phyloP scores from a whole-genome alignment of 1,284 basidiomycete genomes.

The Tausonia pullulans region DNA sequence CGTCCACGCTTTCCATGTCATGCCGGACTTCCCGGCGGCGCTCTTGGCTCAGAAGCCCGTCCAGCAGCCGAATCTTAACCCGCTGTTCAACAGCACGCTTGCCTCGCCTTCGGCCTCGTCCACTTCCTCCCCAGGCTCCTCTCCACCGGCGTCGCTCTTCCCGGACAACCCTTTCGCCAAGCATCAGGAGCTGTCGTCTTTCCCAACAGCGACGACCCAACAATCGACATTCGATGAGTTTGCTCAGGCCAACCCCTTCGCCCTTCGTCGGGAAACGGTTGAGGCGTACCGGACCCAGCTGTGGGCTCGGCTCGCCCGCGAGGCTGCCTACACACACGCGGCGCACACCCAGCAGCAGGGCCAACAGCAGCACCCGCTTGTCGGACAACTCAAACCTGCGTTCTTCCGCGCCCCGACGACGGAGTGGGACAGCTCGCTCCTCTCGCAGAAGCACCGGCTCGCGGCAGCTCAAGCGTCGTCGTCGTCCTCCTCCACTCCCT shows the following conservation, averaged over 20 bases:
- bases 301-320: slow-evolving; percentile 64
- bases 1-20: slow-evolving; percentile 56
- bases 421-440: not conserved
- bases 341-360: slow-evolving; percentile 18
- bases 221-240: slow-evolving; percentile 41
- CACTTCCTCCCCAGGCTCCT: too few species aligned
- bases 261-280: slow-evolving; percentile 53
- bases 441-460: not conserved
- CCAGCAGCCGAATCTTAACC: slow-evolving; percentile 73
- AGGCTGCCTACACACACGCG: slow-evolving; percentile 24
- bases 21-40: too few species aligned
- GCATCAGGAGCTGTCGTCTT: slow-evolving; percentile 10
- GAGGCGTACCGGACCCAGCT: slow-evolving; percentile 78
- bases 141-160: too few species aligned
- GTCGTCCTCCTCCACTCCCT: not conserved
- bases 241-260: slow-evolving; percentile 62
- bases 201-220: slow-evolving; percentile 23
- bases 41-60: slow-evolving; percentile 6
- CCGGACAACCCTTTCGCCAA: too few species aligned
- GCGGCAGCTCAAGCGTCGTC: not conserved
- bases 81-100: slow-evolving; percentile 44
- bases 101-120: slow-evolving; percentile 13
- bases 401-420: slow-evolving; percentile 11
- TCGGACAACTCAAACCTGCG: slow-evolving; percentile 21
- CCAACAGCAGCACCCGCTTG: not conserved